phyloP scores from a whole-genome alignment of 768 basidiomycete species.

The Botryobasidium botryosum region DNA sequence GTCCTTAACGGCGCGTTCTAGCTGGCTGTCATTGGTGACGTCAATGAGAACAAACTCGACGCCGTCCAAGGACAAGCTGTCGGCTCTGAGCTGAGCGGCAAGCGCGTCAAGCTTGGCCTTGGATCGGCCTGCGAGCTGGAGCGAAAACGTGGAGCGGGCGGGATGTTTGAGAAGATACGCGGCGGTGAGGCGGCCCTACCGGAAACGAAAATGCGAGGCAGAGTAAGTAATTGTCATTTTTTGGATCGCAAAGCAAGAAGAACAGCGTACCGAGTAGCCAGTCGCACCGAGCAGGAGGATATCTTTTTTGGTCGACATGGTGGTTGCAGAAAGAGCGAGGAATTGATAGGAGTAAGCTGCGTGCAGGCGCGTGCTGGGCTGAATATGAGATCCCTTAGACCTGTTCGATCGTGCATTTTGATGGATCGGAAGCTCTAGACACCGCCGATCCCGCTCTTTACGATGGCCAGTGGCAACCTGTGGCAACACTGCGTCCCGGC shows the following conservation, averaged over 20 bases:
- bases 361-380: no score
- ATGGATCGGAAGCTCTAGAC: no score
- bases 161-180: slow-evolving; percentile 51
- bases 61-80: slow-evolving; percentile 22
- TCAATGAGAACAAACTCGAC: slow-evolving; percentile 39
- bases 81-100: slow-evolving; percentile 29
- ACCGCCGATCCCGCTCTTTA: no score
- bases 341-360: no score
- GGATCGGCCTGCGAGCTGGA: slow-evolving; percentile 57
- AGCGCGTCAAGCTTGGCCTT: slow-evolving; percentile 39
- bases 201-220: not conserved
- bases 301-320: no score
- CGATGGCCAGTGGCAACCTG: no score
- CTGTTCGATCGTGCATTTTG: no score
- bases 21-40: slow-evolving; percentile 32
- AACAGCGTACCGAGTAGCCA: slow-evolving; percentile 20
- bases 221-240: not conserved
- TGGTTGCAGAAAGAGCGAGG: no score
- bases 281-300: slow-evolving; percentile 61
- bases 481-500: no score
- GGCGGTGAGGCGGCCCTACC: slow-evolving; percentile 40
- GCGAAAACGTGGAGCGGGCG: slow-evolving; percentile 37
- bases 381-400: no score
- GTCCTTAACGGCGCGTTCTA: slow-evolving; percentile 39
- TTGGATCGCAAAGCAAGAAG: not conserved